phyloP scores from a whole-genome alignment of 1,284 basidiomycete species.

The Sanghuangporus baumii region DNA sequence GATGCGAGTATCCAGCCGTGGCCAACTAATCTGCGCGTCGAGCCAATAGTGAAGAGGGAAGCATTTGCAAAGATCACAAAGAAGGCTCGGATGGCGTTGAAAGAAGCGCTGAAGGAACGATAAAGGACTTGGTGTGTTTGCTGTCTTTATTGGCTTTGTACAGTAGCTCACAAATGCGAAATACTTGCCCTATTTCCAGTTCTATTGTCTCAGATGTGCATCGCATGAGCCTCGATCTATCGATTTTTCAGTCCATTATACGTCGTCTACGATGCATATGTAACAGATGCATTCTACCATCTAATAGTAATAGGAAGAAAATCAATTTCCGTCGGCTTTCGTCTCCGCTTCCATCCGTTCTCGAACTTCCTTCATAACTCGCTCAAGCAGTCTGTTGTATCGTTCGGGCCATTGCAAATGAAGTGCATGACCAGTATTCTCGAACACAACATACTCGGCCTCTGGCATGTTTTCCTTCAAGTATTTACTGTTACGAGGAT shows the following conservation, averaged over 20 bases:
- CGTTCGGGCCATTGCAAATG: slow-evolving; percentile 45
- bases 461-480: slow-evolving; percentile 62
- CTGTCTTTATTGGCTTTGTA: not conserved
- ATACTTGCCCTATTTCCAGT: no score
- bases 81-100: slow-evolving; percentile 10
- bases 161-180: not conserved
- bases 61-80: slow-evolving; percentile 12
- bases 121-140: not conserved
- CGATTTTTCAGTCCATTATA: not conserved
- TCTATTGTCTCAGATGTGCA: no score
- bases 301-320: not conserved
- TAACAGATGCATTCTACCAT: not conserved
- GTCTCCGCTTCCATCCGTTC: not conserved
- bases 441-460: slow-evolving; percentile 63
- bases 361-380: slow-evolving; percentile 47
- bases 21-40: slow-evolving; percentile 16
- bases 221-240: no score
- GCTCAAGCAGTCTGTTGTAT: slow-evolving; percentile 57
- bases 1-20: not conserved
- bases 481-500: slow-evolving; percentile 48
- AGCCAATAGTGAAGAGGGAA: slow-evolving; percentile 12
- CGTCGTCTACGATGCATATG: not conserved
- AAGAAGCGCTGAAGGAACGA: slow-evolving; percentile 15
- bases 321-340: not conserved
- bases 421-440: slow-evolving; percentile 64